Conservation (phyloP, 257 asterid species). For the Plantago major region DNA sequence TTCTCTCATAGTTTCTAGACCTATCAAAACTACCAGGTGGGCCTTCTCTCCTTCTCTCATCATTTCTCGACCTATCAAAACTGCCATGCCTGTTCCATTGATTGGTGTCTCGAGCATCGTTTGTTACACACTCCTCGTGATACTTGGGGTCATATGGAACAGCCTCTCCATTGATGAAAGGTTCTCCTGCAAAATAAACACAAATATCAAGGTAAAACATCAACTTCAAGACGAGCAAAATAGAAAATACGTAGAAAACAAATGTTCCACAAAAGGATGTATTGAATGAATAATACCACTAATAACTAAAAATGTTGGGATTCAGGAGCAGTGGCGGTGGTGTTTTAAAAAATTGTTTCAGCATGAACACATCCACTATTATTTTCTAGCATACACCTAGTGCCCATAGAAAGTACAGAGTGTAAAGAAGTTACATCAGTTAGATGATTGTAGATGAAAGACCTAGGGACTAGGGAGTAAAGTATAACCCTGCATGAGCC, state of each 20-base stretch:
- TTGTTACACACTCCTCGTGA: constrained; percentile 94
- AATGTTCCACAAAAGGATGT: not conserved
- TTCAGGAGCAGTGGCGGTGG: too few relatives aligned
- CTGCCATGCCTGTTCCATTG: constrained; percentile 79
- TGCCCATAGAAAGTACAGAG: too few relatives aligned
- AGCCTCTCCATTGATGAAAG: constrained; percentile 89
- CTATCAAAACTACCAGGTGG: constrained; percentile 8
- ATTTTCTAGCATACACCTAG: too few relatives aligned
- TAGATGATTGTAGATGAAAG: too few relatives aligned
- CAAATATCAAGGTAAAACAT: not conserved
- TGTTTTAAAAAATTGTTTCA: too few relatives aligned
- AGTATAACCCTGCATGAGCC: too few relatives aligned
- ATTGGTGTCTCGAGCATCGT: constrained; percentile 62
- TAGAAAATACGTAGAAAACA: not conserved
- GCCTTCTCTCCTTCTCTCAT: constrained; percentile 38
- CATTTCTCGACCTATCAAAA: constrained; percentile 64
- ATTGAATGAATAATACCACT: not conserved
- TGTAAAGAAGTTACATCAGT: too few relatives aligned
- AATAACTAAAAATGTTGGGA: too few relatives aligned
- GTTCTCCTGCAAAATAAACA: constrained; percentile 63
- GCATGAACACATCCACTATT: too few relatives aligned
- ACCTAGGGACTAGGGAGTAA: too few relatives aligned
- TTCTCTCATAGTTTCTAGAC: too few relatives aligned
- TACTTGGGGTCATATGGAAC: constrained; percentile 91
- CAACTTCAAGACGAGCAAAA: not conserved